These are phyloP conservation scores for Vitis vinifera DNA, from an alignment of 164 flowering plant species.

Conservation along the genomic window DNA sequence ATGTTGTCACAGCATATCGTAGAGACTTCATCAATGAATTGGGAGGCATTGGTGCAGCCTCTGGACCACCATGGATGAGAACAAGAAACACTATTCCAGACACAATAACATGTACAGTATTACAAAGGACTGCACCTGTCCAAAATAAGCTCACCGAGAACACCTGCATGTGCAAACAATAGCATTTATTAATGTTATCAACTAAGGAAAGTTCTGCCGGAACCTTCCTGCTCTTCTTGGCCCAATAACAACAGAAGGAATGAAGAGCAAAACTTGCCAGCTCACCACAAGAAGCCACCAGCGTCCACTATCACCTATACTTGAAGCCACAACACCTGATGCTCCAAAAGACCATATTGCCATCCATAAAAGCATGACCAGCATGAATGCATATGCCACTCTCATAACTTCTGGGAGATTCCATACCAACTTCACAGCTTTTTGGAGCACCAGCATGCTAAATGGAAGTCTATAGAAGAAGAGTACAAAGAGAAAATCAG, in stretches of 20 bases:
- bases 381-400: constrained; percentile 79
- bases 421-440: constrained; percentile 91
- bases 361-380: constrained; percentile 91
- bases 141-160: constrained; percentile 97
- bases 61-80: constrained; percentile 82
- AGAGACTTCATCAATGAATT: constrained; percentile 67
- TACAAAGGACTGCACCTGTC: constrained; percentile 98
- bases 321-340: constrained; percentile 90
- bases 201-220: constrained; percentile 2
- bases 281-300: constrained; percentile 99
- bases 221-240: constrained; percentile 9
- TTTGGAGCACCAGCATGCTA: constrained; percentile 89
- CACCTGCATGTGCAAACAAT: constrained; percentile 48
- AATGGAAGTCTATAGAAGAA: constrained; percentile 77
- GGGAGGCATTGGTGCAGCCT: constrained; percentile 77
- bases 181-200: constrained; percentile 11
- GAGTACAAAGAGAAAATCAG: constrained; percentile 1
- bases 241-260: constrained; percentile 21
- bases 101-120: constrained; percentile 89
- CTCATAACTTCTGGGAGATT: constrained; percentile 81
- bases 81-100: constrained; percentile 98
- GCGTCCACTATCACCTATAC: constrained; percentile 74
- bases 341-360: constrained; percentile 96
- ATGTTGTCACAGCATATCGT: constrained; percentile 80
- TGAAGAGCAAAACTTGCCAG: constrained; percentile 80